Evolutionary conservation across 2,329 filamentous ascomycete species (phyloP), one percentile per base, ranked within the genome.

Genomic region (Clarireedia paspali): DNA sequence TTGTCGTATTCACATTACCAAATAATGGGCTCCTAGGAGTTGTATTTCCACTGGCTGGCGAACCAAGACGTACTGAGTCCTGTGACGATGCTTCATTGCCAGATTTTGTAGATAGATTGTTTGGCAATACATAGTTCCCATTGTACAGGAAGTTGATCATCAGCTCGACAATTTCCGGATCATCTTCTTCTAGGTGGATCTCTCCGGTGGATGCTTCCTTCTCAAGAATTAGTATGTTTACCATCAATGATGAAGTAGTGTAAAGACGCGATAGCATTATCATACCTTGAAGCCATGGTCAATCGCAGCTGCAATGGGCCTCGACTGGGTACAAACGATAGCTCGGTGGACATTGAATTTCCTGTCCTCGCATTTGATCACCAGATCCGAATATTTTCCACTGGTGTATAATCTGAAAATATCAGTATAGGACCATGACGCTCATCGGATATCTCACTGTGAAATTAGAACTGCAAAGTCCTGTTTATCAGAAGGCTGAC

Each of bases 251-350:
- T 34, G 30, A 34, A 34, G 30, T 10, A 30, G 3, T 34, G 30
- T 1, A 34, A 34, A 12, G 2, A 10, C 9, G 12, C 2, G 1
- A 6, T 20, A 20, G 3, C 3, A 3, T 34, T 34, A 2, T 12
- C 10, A 34, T 30, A 56, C 54, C 54, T 56, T 52, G 23, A 62
- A 60, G 9, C 49, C 39, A 27, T 58, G 45, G 55, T 61, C 51
- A 15, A 59, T 34, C n/a, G 55, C 56, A 6, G 57, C 62, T 24
- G 58, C 57, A 36, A 63, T 40, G 4, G 52, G 54, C 40, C 59
- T 61, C 10, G 61, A 62, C 51, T 60, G 61, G 7, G 53, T 23
- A 40, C 62, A 63, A 17, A 65, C 45, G 10, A 64, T 55, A n/a
- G 52, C 56, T 30, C 53, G 47, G 52, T 64, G 64, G 20, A 62